phyloP scores from a whole-genome alignment of 202 grass and related monocot species.

The Eragrostis tef region DNA sequence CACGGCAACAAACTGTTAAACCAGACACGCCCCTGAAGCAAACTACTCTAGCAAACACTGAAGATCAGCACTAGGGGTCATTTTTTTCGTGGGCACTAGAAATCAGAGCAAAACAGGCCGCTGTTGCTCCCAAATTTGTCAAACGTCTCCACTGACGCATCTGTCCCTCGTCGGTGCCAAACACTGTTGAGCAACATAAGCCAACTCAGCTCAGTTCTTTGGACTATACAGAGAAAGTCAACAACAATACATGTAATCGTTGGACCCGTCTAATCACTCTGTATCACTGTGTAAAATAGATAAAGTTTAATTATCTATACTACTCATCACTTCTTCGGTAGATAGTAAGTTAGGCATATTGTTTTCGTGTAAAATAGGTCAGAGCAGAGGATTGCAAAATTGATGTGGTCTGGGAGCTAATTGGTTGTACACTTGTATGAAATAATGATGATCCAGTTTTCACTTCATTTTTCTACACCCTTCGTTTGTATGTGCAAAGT shows the following conservation, averaged over 20 bases:
- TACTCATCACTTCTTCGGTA: slow-evolving; percentile 21
- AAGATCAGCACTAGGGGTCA: slow-evolving; percentile 43
- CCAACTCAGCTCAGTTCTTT: slow-evolving; percentile 23
- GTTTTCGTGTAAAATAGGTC: slow-evolving; percentile 62
- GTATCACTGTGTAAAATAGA: slow-evolving; percentile 51
- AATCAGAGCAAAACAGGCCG: slow-evolving; percentile 35
- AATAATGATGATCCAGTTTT: slow-evolving; percentile 50
- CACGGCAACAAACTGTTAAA: slow-evolving; percentile 27
- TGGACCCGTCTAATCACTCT: slow-evolving; percentile 41
- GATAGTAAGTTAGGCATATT: slow-evolving; percentile 43
- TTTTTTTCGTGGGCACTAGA: slow-evolving; percentile 30
- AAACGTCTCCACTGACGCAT: slow-evolving; percentile 42
- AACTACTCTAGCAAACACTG: slow-evolving; percentile 36
- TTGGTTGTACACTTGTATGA: slow-evolving; percentile 48
- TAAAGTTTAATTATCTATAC: slow-evolving; percentile 48
- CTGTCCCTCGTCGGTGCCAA: slow-evolving; percentile 37
- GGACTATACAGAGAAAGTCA: slow-evolving; percentile 29
- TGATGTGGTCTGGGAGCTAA: slow-evolving; percentile 33
- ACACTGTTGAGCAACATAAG: slow-evolving; percentile 37
- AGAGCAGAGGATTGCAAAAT: slow-evolving; percentile 34
- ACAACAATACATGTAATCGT: slow-evolving; percentile 37
- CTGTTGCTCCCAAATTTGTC: slow-evolving; percentile 29
- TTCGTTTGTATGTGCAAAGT: neutral
- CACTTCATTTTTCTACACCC: neutral
- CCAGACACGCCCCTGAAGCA: slow-evolving; percentile 31